Evolutionary conservation across 2,329 filamentous ascomycete genomes (phyloP).

Genomic region (Hypoxylon sp.): DNA sequence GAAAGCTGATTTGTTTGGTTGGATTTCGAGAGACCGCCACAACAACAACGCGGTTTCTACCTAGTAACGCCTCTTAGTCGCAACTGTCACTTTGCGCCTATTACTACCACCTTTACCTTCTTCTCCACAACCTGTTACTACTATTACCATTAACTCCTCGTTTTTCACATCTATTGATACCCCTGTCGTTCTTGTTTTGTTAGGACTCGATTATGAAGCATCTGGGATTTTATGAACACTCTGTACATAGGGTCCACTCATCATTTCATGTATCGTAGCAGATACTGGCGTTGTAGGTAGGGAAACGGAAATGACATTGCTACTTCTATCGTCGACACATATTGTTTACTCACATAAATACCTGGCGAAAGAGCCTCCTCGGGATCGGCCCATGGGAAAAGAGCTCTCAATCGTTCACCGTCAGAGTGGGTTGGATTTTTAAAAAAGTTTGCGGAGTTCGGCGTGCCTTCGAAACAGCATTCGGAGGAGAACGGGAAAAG

Average conservation of each 20-base stretch:
- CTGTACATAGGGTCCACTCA: slow-evolving; percentile 42
- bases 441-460: slow-evolving; percentile 31
- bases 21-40: slow-evolving; percentile 66
- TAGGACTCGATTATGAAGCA: slow-evolving; percentile 48
- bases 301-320: slow-evolving; percentile 38
- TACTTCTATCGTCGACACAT: slow-evolving; percentile 46
- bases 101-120: slow-evolving; percentile 4
- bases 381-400: neutral
- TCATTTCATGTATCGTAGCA: slow-evolving; percentile 47
- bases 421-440: slow-evolving; percentile 5
- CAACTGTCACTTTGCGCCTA: neutral
- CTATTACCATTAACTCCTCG: slow-evolving; percentile 22
- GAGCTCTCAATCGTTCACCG: slow-evolving; percentile 8
- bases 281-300: slow-evolving; percentile 45
- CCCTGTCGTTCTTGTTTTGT: slow-evolving; percentile 49
- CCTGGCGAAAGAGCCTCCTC: neutral
- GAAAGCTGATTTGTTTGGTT: slow-evolving; percentile 63
- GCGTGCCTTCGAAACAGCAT: slow-evolving; percentile 37
- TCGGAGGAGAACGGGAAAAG: slow-evolving; percentile 32
- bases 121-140: slow-evolving; percentile 13
- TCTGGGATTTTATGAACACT: slow-evolving; percentile 46
- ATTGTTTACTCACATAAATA: slow-evolving; percentile 39
- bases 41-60: slow-evolving; percentile 48
- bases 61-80: slow-evolving; percentile 26
- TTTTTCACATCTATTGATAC: slow-evolving; percentile 54